phyloP scores from a whole-genome alignment of 2,329 filamentous ascomycete species.

The Fusarium keratoplasticum region DNA sequence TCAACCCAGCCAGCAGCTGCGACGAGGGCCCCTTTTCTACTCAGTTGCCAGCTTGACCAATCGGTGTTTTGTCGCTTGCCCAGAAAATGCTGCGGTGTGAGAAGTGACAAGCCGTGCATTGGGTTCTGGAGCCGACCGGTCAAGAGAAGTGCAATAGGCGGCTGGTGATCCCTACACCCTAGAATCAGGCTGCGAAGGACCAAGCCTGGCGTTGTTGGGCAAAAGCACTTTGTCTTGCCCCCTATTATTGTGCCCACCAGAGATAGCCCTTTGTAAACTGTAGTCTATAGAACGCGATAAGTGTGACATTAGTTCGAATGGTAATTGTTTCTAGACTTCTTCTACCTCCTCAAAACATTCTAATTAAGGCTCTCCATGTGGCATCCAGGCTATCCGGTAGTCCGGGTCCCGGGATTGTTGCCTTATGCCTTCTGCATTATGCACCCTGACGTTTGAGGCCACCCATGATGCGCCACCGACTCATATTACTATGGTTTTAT shows the following conservation, averaged over 20 bases:
- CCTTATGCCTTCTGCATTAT: not conserved
- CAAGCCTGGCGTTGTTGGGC: not conserved
- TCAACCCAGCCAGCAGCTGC: not conserved
- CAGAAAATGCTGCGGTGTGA: no score
- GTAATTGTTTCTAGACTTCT: not conserved
- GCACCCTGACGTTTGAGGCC: not conserved
- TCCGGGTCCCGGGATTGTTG: not conserved
- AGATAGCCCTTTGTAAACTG: not conserved
- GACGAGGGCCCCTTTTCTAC: not conserved
- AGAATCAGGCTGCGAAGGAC: not conserved
- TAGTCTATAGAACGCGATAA: not conserved
- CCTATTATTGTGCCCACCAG: not conserved
- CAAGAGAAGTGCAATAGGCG: not conserved
- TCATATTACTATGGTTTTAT: not conserved
- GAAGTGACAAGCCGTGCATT: not conserved
- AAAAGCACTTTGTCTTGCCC: not conserved
- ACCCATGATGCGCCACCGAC: not conserved
- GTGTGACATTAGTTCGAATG: not conserved
- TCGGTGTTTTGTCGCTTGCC: not conserved
- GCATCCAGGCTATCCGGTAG: not conserved
- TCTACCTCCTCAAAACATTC: not conserved
- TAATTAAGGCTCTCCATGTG: not conserved
- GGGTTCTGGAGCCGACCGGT: not conserved
- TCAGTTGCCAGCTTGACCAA: not conserved
- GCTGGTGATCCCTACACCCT: not conserved